Evolutionary conservation across 257 asterid genomes (phyloP), one percentile per base, ranked within the genome.

Genomic region (Haberlea rhodopensis): DNA sequence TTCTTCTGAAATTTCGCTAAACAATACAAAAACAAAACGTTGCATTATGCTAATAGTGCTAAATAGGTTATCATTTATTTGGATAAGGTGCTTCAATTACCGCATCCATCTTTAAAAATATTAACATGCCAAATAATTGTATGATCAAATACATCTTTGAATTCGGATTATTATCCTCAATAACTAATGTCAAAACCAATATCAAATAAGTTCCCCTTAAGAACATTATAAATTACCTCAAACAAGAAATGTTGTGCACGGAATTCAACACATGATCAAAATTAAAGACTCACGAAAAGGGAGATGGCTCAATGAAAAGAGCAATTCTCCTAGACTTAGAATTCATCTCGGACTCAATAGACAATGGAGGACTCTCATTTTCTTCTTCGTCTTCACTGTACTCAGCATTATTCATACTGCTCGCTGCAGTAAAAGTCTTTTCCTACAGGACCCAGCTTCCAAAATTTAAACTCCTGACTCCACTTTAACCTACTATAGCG

Each of bases 301-400:
- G 99, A 68, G 99, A 94, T 11, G 99, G 99, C 84, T 94, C 99
- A 64, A 94, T 95, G 73, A 90, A 94, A 24, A 94, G 90, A 72
- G 90, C 99, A 76, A 94, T 94, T 53, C 99, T 95, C 71, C 87
- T 79, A 23, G 97, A 95, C 70, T 67, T 83, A 9, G 92, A 76
- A 75, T 54, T 67, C 60, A 73, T 71, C 81, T 87, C 95, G 46
- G 83, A 66, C 29, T 84, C 97, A 73, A 86, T 40, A 71, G 72
- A 51, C 22, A 82, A 84, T 67, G 94, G 87, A 53, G 94, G 80
- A 8, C 59, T 77, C 53, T 86, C 96, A 67, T 76, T 81, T 34
- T 81, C 91, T 23, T 78, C 84, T 53, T 80, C 95, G 16, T 40
- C 69, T 59, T 74, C 82, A 37, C 56, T 68, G 20, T 54, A 57